Base-by-base conservation (phyloP, 768 basidiomycete genomes). In the Hygrocybe punicea region DNA sequence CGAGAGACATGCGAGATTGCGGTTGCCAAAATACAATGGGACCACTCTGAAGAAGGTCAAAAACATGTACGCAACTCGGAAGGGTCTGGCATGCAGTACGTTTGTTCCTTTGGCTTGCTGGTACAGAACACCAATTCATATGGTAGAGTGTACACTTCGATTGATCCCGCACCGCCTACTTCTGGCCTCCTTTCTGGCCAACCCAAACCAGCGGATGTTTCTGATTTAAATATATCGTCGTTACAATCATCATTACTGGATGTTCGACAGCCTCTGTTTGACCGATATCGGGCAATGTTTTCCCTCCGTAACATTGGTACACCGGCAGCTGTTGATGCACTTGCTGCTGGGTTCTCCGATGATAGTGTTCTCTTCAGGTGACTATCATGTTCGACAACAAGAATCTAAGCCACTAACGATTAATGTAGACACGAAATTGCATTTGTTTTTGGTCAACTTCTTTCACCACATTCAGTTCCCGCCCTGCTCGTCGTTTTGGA, bases 1-100 rank as follows among this genome's bases (percentile, higher is more conserved):
- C 81, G 93, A 35, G 97, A 99, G 76, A 99, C 97, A 0, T 98
- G 95, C 71, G 93, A 98, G 73, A 94, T 99, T 59, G 97, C 97
- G 1, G 82, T 98, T 40, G 91, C 86, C 6, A 97, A 93, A 79
- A 95, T 99, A 57, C 81, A 91, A 65, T 98, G 90, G 88, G 93
- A 98, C 62, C 80, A 84, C 62, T 89, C 88, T 16, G 82, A 85
- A 58, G 88, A 91, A 65, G 87, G 87, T 4, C 76, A 74, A 63
- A 78, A 69, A 57, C 78, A 86, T 62, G 63, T 65, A 40, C n/a
- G 33, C n/a, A 62, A 64, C n/a, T 56, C 71, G 40, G 58, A 65
- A 39, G 13, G 33, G n/a, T 23, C 33, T 21, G 49, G 4, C 21
- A 14, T 21, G 16, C 49, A 13, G 35, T 51, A 17, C n/a, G 33